Conservation (phyloP, 2,329 filamentous ascomycete genomes). For the Ophiostoma sp. region DNA sequence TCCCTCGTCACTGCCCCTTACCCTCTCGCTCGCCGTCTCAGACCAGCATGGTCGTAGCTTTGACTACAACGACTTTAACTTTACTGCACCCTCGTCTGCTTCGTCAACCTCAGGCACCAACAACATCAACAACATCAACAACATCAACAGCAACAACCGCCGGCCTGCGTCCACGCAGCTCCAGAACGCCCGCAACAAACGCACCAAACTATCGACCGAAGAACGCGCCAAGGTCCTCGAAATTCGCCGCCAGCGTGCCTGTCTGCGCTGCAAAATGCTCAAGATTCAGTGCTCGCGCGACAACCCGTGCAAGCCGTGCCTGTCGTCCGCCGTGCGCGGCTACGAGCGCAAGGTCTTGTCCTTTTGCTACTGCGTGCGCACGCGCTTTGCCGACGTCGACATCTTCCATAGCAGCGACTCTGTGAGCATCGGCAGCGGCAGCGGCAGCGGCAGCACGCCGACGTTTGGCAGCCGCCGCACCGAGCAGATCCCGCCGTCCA, state of each 20-base stretch:
- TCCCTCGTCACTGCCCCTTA: neutral
- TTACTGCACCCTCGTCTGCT: neutral
- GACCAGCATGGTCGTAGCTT: constrained; percentile 1
- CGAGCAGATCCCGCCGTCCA: constrained; percentile 22
- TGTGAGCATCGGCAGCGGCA: neutral
- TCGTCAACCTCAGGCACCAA: neutral
- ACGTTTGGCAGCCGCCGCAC: neutral
- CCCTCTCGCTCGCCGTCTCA: neutral
- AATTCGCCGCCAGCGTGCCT: constrained; percentile 31
- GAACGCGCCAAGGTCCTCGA: constrained; percentile 29
- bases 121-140: neutral
- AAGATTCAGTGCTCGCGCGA: constrained; percentile 32
- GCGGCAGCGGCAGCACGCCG: neutral
- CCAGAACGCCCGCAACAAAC: constrained; percentile 19
- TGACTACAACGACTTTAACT: neutral
- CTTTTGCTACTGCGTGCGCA: constrained; percentile 32
- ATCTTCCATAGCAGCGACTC: constrained; percentile 28
- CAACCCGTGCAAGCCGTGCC: constrained; percentile 30
- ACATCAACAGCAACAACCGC: neutral
- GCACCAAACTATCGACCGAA: constrained; percentile 27
- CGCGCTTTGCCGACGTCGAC: constrained; percentile 31
- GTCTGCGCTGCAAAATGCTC: constrained; percentile 31
- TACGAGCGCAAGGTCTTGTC: constrained; percentile 31
- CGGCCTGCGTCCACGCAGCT: neutral
- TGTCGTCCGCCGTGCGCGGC: constrained; percentile 30